Evolutionary conservation across 192 early-diverging fungal species (phyloP), one percentile per base, ranked within the genome.

Genomic region (Backusella parvicylindrica): DNA sequence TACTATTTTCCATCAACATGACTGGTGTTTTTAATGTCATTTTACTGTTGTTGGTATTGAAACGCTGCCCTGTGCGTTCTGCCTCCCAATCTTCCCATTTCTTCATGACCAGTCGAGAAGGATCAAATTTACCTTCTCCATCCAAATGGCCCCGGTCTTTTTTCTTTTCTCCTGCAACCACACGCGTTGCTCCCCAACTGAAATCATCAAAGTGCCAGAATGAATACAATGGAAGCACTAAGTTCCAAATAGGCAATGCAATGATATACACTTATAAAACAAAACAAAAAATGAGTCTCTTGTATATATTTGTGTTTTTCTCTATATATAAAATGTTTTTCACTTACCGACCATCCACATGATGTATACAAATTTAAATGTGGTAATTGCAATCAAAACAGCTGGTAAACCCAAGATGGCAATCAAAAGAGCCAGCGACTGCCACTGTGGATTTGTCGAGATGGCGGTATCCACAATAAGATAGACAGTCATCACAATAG

Each of bases 131-230:
- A 60, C 94, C 95, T 18, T 89, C 91, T 7, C 78, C 79, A 40
- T 86, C 83, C 28, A 89, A 89, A 71, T 98, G 95, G 70, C 86
- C 91, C 43, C 88, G 87, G 26, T 85, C 88, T 64, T 89, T 89
- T 7, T 56, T 56, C 79, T 84, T 86, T 72, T 92, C 91, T 56
- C 92, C 92, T 9, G 82, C 85, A 33, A 94, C 90, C 67, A 89
- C 89, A 60, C 93, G 90, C 33, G 92, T 94, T 70, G 91, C 89
- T 35, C 92, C 93, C 92, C 93, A 95, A 18, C 89, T 91, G 64
- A 96, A 96, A 78, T 96, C 95, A 81, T 95, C 93, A 85, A 96
- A 96, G 80, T 95, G 92, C 94, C 95, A 96, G 86, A 92, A 96
- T 16, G 95, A 91, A 75, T 98, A 98, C 7, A 89, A 65, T 1